Evolutionary conservation across 129 eudicot genomes (phyloP).

Genomic region (Scalesia atractyloides): DNA sequence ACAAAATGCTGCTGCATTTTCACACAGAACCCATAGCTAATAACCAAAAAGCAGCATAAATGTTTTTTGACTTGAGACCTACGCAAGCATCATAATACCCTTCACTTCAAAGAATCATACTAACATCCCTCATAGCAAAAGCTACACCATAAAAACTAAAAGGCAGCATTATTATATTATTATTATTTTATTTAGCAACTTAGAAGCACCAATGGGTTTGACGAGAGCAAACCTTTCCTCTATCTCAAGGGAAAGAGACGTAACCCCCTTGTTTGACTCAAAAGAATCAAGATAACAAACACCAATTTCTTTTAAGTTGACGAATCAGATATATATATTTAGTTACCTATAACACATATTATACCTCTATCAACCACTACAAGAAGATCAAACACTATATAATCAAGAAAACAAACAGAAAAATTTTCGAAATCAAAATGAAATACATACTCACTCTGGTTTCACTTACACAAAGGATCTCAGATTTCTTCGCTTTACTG

Average conservation of each 20-base stretch:
- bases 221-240: too few species aligned
- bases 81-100: not conserved
- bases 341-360: conserved; percentile 33
- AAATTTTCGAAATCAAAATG: conserved; percentile 15
- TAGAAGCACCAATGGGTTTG: too few species aligned
- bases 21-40: not conserved
- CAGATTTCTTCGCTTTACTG: too few species aligned
- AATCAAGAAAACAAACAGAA: conserved; percentile 14
- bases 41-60: not conserved
- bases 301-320: conserved; percentile 30
- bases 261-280: not conserved
- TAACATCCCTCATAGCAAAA: not conserved
- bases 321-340: conserved; percentile 15
- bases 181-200: too few species aligned
- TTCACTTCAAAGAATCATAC: not conserved
- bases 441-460: conserved; percentile 27
- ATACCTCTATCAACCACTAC: conserved; percentile 36
- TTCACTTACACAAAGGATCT: too few species aligned
- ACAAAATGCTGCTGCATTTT: not conserved
- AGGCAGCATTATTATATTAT: too few species aligned
- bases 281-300: conserved; percentile 25
- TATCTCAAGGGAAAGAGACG: not conserved
- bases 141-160: too few species aligned
- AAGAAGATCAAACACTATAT: conserved; percentile 34
- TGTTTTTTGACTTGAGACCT: not conserved